Conservation (phyloP, 495 filamentous ascomycete genomes). For the Chaetomium fimeti region DNA sequence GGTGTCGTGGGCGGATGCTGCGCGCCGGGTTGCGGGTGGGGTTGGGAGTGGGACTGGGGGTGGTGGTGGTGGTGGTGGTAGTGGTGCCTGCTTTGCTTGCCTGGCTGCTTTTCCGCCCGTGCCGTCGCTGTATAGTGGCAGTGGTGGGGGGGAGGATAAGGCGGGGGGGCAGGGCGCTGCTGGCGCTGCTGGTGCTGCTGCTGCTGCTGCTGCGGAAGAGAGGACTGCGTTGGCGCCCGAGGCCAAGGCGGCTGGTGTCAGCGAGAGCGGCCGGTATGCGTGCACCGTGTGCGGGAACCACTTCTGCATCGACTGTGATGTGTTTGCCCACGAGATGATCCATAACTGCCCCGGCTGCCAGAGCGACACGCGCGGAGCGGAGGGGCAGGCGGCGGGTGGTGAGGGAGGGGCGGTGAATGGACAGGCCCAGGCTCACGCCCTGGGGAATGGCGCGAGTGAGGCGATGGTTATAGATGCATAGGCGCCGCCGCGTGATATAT, state of each 20-base stretch:
- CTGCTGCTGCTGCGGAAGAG: too few relatives aligned
- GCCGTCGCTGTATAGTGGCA: constrained; percentile 7
- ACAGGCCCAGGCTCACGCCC: neutral
- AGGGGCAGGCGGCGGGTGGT: constrained; percentile 1
- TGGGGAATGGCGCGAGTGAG: neutral
- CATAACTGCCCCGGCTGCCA: constrained; percentile 97
- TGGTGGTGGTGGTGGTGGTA: too few relatives aligned
- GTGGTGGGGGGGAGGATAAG: neutral
- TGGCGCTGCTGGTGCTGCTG: too few relatives aligned
- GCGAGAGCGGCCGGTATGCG: constrained; percentile 82
- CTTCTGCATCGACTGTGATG: constrained; percentile 97
- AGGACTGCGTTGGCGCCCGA: neutral
- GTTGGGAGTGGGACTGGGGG: constrained; percentile 27
- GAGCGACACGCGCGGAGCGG: constrained; percentile 48
- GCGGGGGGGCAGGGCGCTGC: constrained; percentile 6
- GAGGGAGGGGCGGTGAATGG: constrained; percentile 20
- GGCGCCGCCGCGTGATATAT: neutral
- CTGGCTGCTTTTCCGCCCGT: constrained; percentile 50
- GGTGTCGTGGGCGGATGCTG: constrained; percentile 76
- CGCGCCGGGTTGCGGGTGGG: neutral
- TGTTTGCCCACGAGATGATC: constrained; percentile 87
- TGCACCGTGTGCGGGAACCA: constrained; percentile 80
- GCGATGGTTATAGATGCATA: constrained; percentile 45
- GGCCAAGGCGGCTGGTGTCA: constrained; percentile 57
- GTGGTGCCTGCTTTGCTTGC: constrained; percentile 56